Evolutionary conservation across 1,284 basidiomycete genomes (phyloP), one percentile per base, ranked within the genome.

Genomic region (Sutorius eximius): DNA sequence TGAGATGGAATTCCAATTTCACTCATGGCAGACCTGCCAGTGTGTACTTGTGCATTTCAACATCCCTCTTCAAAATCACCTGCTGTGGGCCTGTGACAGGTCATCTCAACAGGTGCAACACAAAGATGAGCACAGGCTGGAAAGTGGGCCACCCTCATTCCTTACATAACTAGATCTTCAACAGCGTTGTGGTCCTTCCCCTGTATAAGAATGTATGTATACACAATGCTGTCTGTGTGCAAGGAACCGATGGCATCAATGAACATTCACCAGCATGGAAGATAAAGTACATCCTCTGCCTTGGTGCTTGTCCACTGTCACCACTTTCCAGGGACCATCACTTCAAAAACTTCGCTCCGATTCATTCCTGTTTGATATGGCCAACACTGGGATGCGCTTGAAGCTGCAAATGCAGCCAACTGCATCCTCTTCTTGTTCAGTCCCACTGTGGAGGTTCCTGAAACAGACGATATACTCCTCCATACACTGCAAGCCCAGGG

Each of bases 381-480:
- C 51, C 76, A 77, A 40, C 79, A 94, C 40, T 95, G 93, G 67
- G 80, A 86, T 2, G 83, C 91, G 1, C 80, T 99, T 34, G 95
- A 98, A 67, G 89, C 89, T 0, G 90, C 88, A 66, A 88, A 94
- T 67, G 89, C 86, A 2, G 91, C 94, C 12, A 95, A 99, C 74
- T 98, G 97, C 66, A 87, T 95, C 41, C 77, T 98, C 13, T 84
- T 97, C 59, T 79, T 89, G 5, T 79, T 98, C 30, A 97, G 93
- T 2, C 83, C 91, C 33, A 78, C 80, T 15, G 78, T 88, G 13
- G 94, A 98, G 70, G 95, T 98, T 3, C 83, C 91, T 56, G 70
- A 78, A 5, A 91, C 91, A 83, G 95, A 95, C 30, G 97, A 99
- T 66, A 90, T 87, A 0, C 83, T 95, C 13, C 80, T 99, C n/a